phyloP scores from a whole-genome alignment of 1,284 basidiomycete species.

The Xerocomus nothofagi region DNA sequence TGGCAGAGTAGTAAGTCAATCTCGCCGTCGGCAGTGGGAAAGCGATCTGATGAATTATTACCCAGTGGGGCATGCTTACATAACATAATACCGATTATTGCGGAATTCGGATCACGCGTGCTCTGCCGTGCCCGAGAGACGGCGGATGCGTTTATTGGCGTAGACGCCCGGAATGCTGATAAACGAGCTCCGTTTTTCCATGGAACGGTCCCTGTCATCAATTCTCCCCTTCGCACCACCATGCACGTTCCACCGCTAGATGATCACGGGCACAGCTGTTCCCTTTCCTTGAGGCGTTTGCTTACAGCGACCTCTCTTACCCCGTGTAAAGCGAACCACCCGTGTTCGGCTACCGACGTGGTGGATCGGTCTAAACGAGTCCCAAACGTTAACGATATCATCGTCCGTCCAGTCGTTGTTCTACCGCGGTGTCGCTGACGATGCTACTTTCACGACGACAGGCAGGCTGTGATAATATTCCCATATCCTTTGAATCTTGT shows the following conservation, averaged over 20 bases:
- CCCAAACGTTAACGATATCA: background rate
- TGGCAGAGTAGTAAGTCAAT: constrained; percentile 13
- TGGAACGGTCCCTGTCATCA: constrained; percentile 9
- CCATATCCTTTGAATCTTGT: constrained; percentile 34
- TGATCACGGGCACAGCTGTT: constrained; percentile 23
- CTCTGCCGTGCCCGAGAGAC: constrained; percentile 15
- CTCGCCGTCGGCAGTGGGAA: constrained; percentile 7
- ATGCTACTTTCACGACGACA: constrained; percentile 2
- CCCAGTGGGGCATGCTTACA: constrained; percentile 10
- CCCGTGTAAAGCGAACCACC: background rate
- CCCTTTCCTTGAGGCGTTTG: constrained; percentile 25
- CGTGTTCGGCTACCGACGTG: background rate
- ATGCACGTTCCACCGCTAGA: constrained; percentile 31
- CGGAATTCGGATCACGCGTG: constrained; percentile 33
- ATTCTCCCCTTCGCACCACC: constrained; percentile 6
- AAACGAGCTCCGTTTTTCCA: constrained; percentile 35
- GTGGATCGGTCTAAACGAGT: constrained; percentile 6
- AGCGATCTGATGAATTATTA: constrained; percentile 6
- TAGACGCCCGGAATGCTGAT: constrained; percentile 30
- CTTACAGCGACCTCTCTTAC: constrained; percentile 8
- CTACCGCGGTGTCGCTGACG: constrained; percentile 2
- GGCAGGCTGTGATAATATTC: constrained; percentile 20
- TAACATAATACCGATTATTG: constrained; percentile 26
- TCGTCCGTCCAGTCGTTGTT: constrained; percentile 16
- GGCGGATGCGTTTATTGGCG: constrained; percentile 4